Evolutionary conservation across 2,329 filamentous ascomycete genomes (phyloP).

Genomic region (Aspergillus intermedius): DNA sequence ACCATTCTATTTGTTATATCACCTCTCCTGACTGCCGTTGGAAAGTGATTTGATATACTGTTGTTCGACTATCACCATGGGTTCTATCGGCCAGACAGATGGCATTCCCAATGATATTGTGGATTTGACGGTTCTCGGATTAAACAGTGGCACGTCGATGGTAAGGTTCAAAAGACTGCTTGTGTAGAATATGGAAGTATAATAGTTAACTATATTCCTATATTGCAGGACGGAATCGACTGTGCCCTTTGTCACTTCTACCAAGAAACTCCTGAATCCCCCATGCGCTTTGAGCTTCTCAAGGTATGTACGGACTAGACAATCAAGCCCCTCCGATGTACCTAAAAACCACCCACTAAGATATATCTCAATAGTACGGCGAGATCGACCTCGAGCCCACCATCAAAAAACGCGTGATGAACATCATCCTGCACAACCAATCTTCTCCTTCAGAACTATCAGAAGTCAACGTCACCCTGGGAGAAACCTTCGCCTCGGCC

Average conservation of each 20-base stretch:
- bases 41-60: not conserved
- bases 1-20: not conserved
- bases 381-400: slow-evolving; percentile 49
- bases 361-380: slow-evolving; percentile 35
- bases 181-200: not conserved
- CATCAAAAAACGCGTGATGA: slow-evolving; percentile 53
- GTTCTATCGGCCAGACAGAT: slow-evolving; percentile 5
- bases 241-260: slow-evolving; percentile 53
- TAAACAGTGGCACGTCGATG: slow-evolving; percentile 52
- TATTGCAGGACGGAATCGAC: slow-evolving; percentile 47
- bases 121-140: slow-evolving; percentile 49
- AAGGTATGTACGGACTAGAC: slow-evolving; percentile 12
- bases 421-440: slow-evolving; percentile 50
- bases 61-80: slow-evolving; percentile 8
- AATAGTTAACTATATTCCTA: not conserved
- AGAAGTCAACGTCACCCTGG: slow-evolving; percentile 52
- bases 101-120: slow-evolving; percentile 25
- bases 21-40: not conserved
- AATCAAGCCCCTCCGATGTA: not conserved
- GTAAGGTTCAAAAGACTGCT: slow-evolving; percentile 8
- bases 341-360: not conserved
- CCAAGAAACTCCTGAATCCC: slow-evolving; percentile 46
- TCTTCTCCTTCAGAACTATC: slow-evolving; percentile 50
- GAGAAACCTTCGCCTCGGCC: slow-evolving; percentile 51
- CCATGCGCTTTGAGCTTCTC: slow-evolving; percentile 52